A percentile compares a stretch with the other conserved stretches of the same genome.
These are phyloP conservation scores for Syzygium oleosum DNA, from an alignment of 345 rosid genomes.

Conservation along the genomic window DNA sequence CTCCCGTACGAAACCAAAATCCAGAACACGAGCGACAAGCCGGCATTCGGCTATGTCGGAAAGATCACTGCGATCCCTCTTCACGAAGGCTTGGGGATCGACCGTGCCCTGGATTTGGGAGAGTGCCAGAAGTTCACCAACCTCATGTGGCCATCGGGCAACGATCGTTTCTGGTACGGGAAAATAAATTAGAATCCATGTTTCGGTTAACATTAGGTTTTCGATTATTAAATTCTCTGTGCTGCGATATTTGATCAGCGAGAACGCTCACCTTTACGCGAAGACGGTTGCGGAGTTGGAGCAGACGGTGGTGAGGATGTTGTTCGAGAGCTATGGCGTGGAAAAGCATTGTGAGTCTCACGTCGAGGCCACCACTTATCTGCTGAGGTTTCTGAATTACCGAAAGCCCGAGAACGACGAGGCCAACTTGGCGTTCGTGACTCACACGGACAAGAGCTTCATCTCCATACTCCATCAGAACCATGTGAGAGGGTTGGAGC, in stretches of 20 bases:
- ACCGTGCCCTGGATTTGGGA: conserved; percentile 8
- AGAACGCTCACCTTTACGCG: conserved; percentile 24
- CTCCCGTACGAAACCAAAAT: conserved; percentile 27
- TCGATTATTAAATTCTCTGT: neutral
- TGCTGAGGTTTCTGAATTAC: conserved; percentile 44
- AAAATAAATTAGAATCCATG: neutral
- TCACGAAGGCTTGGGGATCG: conserved; percentile 29
- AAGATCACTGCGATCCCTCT: conserved; percentile 18
- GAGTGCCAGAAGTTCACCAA: conserved; percentile 21
- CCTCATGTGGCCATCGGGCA: conserved; percentile 37
- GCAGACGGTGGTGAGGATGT: conserved; percentile 38
- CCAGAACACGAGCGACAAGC: conserved; percentile 17
- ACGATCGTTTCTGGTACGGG: conserved; percentile 22
- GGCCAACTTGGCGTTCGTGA: conserved; percentile 31
- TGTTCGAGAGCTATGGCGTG: conserved; percentile 52
- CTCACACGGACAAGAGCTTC: conserved; percentile 62
- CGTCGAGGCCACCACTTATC: conserved; percentile 32
- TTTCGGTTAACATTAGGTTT: neutral
- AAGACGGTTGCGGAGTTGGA: conserved; percentile 28
- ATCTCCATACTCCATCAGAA: conserved; percentile 55
- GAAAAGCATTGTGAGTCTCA: conserved; percentile 23
- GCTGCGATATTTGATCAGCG: conserved; percentile 10
- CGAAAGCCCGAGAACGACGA: conserved; percentile 26
- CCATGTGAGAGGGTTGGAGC: conserved; percentile 41
- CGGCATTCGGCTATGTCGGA: conserved; percentile 27